Evolutionary conservation across 768 basidiomycete species (phyloP), one percentile per base, ranked within the genome.

Genomic region (Hygrophorus russula): DNA sequence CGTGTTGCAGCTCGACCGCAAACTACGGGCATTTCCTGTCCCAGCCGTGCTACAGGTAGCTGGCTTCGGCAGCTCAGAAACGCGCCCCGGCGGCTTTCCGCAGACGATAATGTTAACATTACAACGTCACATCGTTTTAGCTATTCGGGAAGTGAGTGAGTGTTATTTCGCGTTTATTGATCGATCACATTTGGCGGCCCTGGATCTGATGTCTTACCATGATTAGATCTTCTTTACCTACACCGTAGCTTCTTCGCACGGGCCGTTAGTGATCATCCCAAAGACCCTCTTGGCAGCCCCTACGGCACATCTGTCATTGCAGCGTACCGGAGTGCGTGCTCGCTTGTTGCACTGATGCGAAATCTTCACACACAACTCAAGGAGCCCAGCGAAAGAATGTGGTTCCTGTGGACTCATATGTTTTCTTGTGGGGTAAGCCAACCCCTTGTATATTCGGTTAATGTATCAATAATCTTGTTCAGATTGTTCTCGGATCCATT

Each of bases 201-300:
- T 35, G 27, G 6, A 6, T 10, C 17, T 33, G 17, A 35, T n/a
- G 20, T 5, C 20, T 24, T 36, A 15, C 13, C 49, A 43, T 40
- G 39, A 36, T 9, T 52, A 82, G 81, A 79, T 59, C 66, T 82
- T 28, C 63, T 83, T 13, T 83, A 82, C 58, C 64, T 83, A 30
- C 81, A 83, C 53, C 70, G 81, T 49, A 78, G 76, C 55, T 83
- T 82, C 63, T 82, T 83, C 49, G 81, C 81, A 18, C 70, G 78
- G 35, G 81, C 81, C 2, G 72, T 83, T 46, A 78, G 73, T 52
- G 81, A 83, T 53, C 77, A 80, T 54, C 80, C 80, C 27, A 80
- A 79, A 53, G 81, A 83, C 52, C 81, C 81, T 19, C 65, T 83
- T 28, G 80, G 79, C 9, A 81, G 79, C 53, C 76, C 78, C 11